Base-by-base conservation (phyloP, 2,329 filamentous ascomycete species). In the Lithohypha guttulata region DNA sequence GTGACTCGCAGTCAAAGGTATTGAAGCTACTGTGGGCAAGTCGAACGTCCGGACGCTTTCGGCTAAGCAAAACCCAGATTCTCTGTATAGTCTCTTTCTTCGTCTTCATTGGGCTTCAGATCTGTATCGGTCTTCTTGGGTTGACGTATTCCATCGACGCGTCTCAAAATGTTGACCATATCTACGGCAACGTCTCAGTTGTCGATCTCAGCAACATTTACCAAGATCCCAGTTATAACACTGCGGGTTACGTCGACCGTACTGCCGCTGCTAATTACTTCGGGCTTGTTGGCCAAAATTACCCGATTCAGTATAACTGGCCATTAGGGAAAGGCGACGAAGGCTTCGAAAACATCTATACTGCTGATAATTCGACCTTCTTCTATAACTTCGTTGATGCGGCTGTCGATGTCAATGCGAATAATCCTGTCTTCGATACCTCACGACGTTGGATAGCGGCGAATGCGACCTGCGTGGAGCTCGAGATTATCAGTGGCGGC, bases 71-170 rank as follows among this genome's bases (percentile, higher is more conserved):
- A 22, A 48, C 48, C 8, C 50, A 52, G 27, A 31, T 47, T 17
- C 28, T 51, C 13, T 51, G 48, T 26, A 27, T 37, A 3, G 4
- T 48, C 4, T 52, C 47, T 43, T 23, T 52, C 5, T 25, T 30
- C 10, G 30, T 51, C 22, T 47, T 48, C 28, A 21, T 52, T 3
- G 34, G 42, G 14, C 30, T 50, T 4, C 44, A 47, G 22, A 35
- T 52, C 27, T 41, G 47, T 8, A 44, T 51, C 9, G 50, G 47
- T 15, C 33, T 48, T n/a, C 42, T 51, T 5, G 50, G 50, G 1
- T 34, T 52, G 34, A 51, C 48, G 3, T 51, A 52, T 36, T 46
- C 42, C 20, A 40, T 52, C 26, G 41, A 47, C 28, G 44, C 44
- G 5, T 46, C 50, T 10, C 18, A 34, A 11, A 34, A 29, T 15